Evolutionary conservation across 1,284 basidiomycete species (phyloP).

Genomic region (Sanghuangporus baumii): DNA sequence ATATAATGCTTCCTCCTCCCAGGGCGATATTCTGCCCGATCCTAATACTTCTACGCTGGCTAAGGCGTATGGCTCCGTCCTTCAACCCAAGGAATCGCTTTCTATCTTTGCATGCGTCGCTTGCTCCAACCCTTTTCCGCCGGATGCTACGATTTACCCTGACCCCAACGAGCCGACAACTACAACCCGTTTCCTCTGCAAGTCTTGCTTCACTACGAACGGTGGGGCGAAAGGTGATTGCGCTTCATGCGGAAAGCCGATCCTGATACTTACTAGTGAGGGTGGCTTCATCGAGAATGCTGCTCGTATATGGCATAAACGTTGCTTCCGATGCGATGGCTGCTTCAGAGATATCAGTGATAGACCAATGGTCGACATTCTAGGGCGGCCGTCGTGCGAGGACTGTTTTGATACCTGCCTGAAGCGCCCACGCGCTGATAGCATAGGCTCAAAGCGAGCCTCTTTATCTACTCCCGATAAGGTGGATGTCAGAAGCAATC

Average conservation of each 20-base stretch:
- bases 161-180: conserved; percentile 45
- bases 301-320: conserved; percentile 70
- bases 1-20: conserved; percentile 32
- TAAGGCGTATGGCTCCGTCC: conserved; percentile 75
- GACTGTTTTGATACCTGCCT: conserved; percentile 74
- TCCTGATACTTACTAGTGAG: conserved; percentile 67
- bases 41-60: conserved; percentile 58
- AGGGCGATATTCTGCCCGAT: conserved; percentile 55
- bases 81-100: conserved; percentile 71
- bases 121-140: conserved; percentile 61
- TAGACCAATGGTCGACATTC: conserved; percentile 71
- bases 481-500: conserved; percentile 29
- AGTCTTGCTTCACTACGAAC: conserved; percentile 58
- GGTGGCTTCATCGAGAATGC: conserved; percentile 69
- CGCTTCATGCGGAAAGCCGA: conserved; percentile 56
- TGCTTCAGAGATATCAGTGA: conserved; percentile 69
- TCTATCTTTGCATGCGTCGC: conserved; percentile 58
- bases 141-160: conserved; percentile 79
- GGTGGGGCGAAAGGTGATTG: conserved; percentile 75
- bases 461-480: conserved; percentile 30
- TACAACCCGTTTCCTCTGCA: conserved; percentile 57
- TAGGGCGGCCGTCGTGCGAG: conserved; percentile 68
- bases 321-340: conserved; percentile 67
- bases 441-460: conserved; percentile 24
- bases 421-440: conserved; percentile 38